A percentile compares a stretch with the other conserved stretches of the same genome.
These are phyloP conservation scores for Ophiocordyceps robertsii DNA, from an alignment of 2,329 filamentous ascomycete genomes.

Conservation along the genomic window DNA sequence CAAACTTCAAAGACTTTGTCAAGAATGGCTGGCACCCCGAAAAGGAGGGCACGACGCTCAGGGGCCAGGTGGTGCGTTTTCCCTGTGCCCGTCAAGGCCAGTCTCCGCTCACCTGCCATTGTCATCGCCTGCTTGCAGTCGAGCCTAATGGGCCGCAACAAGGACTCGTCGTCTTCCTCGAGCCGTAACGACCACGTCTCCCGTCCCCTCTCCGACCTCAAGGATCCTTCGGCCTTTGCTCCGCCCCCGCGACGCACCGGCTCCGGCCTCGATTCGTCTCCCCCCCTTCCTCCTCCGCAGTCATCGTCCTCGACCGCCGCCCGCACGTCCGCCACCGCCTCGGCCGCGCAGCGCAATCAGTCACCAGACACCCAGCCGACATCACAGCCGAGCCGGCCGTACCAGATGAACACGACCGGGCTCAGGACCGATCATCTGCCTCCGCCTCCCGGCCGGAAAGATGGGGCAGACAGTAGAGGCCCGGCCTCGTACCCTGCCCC, in stretches of 20 bases:
- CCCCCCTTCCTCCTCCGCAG: slow-evolving; percentile 8
- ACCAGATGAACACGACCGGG: slow-evolving; percentile 56
- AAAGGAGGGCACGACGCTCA: slow-evolving; percentile 22
- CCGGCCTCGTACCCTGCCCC: not conserved
- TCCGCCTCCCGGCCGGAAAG: slow-evolving; percentile 49
- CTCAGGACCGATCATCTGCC: slow-evolving; percentile 56
- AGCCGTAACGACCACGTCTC: slow-evolving; percentile 23
- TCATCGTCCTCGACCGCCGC: slow-evolving; percentile 7
- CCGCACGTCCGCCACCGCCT: slow-evolving; percentile 14
- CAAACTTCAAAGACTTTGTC: slow-evolving; percentile 31
- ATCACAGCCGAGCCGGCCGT: slow-evolving; percentile 45
- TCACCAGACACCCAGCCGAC: not conserved
- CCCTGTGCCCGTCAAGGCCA: not conserved
- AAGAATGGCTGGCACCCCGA: slow-evolving; percentile 42
- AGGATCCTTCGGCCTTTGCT: slow-evolving; percentile 65
- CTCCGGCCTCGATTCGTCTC: slow-evolving; percentile 9
- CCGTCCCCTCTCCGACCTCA: slow-evolving; percentile 54
- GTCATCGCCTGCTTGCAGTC: slow-evolving; percentile 21
- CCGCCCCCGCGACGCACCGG: slow-evolving; percentile 58
- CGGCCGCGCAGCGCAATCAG: slow-evolving; percentile 2
- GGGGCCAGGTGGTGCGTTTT: slow-evolving; percentile 27
- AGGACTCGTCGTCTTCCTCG: slow-evolving; percentile 14
- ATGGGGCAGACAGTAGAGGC: slow-evolving; percentile 21
- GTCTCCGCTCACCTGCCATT: not conserved
- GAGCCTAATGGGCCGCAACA: slow-evolving; percentile 29